Percentiles rank a stretch among this genome's conserved stretches.
These are phyloP conservation scores for Pichia sp. DNA, from an alignment of 1,139 yeast genomes.

Conservation along the genomic window DNA sequence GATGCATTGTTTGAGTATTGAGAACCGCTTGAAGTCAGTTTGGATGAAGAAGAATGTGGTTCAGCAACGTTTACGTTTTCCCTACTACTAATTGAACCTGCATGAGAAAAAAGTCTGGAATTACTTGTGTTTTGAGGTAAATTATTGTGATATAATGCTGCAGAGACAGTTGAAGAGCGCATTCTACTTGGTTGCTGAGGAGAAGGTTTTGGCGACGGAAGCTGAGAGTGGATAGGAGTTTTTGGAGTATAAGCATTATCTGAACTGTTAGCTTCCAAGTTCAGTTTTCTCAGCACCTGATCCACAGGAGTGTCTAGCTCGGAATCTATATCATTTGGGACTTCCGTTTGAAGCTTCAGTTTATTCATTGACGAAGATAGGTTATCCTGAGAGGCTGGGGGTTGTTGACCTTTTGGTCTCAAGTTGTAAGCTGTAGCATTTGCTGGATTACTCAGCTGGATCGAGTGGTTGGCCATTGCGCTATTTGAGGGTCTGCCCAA, in stretches of 20 bases:
- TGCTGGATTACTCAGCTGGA: conserved; percentile 18
- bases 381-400: conserved; percentile 3
- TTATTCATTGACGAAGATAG: conserved; percentile 19
- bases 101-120: not conserved
- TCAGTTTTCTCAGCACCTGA: conserved; percentile 1
- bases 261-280: not conserved
- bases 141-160: not conserved
- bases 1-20: conserved; percentile 3
- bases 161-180: conserved; percentile 21
- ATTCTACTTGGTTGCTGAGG: conserved; percentile 4
- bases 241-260: not conserved
- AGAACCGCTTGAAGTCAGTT: conserved; percentile 1
- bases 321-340: conserved; percentile 32
- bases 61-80: not conserved
- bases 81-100: not conserved
- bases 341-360: conserved; percentile 29
- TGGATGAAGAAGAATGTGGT: not conserved
- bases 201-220: not conserved
- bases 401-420: conserved; percentile 13
- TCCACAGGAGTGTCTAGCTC: conserved; percentile 24
- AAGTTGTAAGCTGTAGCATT: conserved; percentile 5
- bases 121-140: not conserved
- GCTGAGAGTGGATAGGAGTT: not conserved
- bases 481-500: conserved; percentile 10
- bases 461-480: conserved; percentile 17